These are phyloP conservation scores for Discostella pseudostelligera DNA, from an alignment of 108 stramenopile genomes.

Conservation along the genomic window DNA sequence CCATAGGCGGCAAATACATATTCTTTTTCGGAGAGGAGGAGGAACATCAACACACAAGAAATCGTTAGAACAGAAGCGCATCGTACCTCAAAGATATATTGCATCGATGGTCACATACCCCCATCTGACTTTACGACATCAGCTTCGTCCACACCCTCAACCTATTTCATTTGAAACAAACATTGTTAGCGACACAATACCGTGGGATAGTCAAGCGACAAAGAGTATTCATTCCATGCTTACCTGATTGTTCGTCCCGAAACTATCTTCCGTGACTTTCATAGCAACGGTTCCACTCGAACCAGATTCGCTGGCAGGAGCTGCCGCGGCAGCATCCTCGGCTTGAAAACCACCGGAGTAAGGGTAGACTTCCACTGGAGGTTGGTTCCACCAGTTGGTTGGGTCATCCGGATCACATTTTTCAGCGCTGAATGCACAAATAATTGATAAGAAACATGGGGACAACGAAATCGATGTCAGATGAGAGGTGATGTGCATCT, in stretches of 20 bases:
- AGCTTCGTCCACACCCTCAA: conserved; percentile 52
- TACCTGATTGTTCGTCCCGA: conserved; percentile 47
- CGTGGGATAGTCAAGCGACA: too few relatives aligned
- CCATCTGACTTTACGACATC: conserved; percentile 52
- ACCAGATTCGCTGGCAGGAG: not conserved
- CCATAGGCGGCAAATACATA: conserved; percentile 40
- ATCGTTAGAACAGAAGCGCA: not conserved
- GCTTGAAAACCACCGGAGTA: not conserved
- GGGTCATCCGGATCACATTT: conserved; percentile 32
- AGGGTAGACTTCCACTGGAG: not conserved
- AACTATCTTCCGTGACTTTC: conserved; percentile 38
- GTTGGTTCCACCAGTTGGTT: conserved; percentile 2
- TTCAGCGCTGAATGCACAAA: not conserved
- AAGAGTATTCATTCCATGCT: not conserved
- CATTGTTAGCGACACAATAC: not conserved
- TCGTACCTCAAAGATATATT: too few relatives aligned
- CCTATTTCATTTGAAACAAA: conserved; percentile 10
- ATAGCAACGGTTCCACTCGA: not conserved
- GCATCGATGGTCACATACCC: conserved; percentile 3
- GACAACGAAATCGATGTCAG: too few relatives aligned
- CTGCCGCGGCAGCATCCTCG: not conserved
- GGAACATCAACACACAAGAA: not conserved
- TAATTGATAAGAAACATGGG: not conserved
- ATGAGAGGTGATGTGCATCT: too few relatives aligned
- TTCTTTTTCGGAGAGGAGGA: conserved; percentile 1